Evolutionary conservation across 2,329 filamentous ascomycete species (phyloP).

Genomic region (Colletotrichum sp.): DNA sequence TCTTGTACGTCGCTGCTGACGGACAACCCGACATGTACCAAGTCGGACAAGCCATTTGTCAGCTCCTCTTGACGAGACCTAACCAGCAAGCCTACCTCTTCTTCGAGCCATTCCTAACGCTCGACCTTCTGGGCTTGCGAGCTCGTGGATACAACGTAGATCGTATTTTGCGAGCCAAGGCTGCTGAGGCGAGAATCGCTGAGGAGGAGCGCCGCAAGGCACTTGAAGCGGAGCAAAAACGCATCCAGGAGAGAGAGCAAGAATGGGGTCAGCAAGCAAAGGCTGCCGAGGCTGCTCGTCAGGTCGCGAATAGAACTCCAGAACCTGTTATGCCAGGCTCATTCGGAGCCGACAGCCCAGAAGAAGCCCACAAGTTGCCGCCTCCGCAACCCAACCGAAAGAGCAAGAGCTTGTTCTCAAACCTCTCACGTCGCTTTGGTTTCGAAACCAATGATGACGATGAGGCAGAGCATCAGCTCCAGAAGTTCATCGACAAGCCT

Average conservation of each 20-base stretch:
- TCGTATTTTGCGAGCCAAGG: conserved; percentile 87
- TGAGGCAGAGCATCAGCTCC: conserved; percentile 46
- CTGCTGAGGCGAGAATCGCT: conserved; percentile 84
- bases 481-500: conserved; percentile 48
- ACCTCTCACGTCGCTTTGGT: conserved; percentile 70
- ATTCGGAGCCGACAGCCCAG: conserved; percentile 69
- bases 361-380: conserved; percentile 39
- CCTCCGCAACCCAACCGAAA: conserved; percentile 40
- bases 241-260: conserved; percentile 62
- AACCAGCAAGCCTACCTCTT: conserved; percentile 90
- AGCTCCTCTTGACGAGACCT: conserved; percentile 79
- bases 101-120: conserved; percentile 87
- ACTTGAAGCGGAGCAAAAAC: conserved; percentile 73
- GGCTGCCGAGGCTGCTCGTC: conserved; percentile 41
- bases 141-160: conserved; percentile 96
- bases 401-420: conserved; percentile 69
- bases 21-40: conserved; percentile 84
- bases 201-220: conserved; percentile 81
- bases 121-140: conserved; percentile 81
- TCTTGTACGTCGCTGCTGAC: conserved; percentile 77
- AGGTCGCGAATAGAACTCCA: conserved; percentile 43
- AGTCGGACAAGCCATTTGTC: conserved; percentile 85
- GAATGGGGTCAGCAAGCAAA: conserved; percentile 51
- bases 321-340: conserved; percentile 72
- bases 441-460: conserved; percentile 58